Base-by-base conservation (phyloP, 192 early-diverging fungal genomes). In the Spizellomyces punctatus region DNA sequence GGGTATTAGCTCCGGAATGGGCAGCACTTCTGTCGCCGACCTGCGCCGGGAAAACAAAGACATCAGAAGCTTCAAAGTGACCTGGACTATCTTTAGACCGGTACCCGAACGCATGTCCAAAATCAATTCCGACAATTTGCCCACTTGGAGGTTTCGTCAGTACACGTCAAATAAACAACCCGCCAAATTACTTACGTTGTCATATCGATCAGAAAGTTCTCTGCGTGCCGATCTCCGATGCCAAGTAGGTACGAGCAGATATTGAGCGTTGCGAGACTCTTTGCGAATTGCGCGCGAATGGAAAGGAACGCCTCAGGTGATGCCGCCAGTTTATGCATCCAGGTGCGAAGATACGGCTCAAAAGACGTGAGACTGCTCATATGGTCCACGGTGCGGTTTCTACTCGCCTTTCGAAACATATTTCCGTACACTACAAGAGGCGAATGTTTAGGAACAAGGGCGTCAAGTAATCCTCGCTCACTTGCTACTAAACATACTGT, bases 141-240 rank as follows among this genome's bases (percentile, higher is more conserved):
- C 92, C 91, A 27, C 77, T 89, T 54, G 27, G 44, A 46, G 16
- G 45, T 0, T n/a, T 2, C 14, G 2, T 54, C 50, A 54, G 12
- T 12, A 36, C 27, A 36, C 27, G 27, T 36, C 27, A 36, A 36
- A 36, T 36, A 36, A 0, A 36, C 27, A 36, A 36, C 27, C 27
- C 27, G 27, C 27, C 27, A 36, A 36, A 36, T 36, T 36, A 52
- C 58, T 41, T 65, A 86, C 71, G 75, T 86, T 50, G 79, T 85
- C 69, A 86, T 71, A 59, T 92, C 87, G 14, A 93, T 61, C 66
- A 93, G 73, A 69, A 91, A 89, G 69, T 93, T 93, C 46, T 93
- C 92, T 61, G 89, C 67, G 64, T 93, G 92, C 22, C 92, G 83
- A 82, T 93, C 92, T 5, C 92, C 92, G 67, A 93, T 93, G 80